Percentiles rank a stretch among this genome's conserved stretches.
Conservation (phyloP, 345 rosid species). For the Ricinus communis region DNA sequence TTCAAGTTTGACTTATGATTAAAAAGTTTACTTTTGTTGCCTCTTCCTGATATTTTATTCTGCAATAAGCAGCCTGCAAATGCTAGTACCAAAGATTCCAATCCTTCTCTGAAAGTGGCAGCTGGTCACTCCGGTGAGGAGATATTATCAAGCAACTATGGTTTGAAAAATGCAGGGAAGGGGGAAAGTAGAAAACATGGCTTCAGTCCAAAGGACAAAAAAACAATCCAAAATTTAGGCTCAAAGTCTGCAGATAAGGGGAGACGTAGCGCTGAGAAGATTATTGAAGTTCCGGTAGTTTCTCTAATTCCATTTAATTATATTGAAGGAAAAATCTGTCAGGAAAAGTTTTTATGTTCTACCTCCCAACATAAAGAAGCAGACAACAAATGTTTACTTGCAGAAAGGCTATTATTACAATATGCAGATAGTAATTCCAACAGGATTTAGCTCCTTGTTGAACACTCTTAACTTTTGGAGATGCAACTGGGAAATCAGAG, state of each 20-base stretch:
- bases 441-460: neutral
- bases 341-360: neutral
- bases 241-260: conserved; percentile 22
- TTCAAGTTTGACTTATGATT: neutral
- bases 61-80: conserved; percentile 28
- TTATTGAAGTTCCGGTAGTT: conserved; percentile 26
- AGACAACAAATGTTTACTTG: neutral
- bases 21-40: conserved; percentile 4
- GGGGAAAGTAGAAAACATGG: conserved; percentile 20
- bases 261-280: conserved; percentile 10
- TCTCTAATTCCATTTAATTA: neutral
- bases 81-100: neutral
- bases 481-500: neutral
- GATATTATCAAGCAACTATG: conserved; percentile 4
- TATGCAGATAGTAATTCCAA: neutral
- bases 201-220: conserved; percentile 16
- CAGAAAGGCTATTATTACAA: neutral
- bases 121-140: conserved; percentile 24
- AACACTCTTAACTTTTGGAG: neutral
- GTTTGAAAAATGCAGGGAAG: conserved; percentile 8
- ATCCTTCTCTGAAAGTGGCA: conserved; percentile 17
- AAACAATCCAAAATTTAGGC: conserved; percentile 16
- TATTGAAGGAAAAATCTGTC: neutral
- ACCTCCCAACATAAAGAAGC: neutral
- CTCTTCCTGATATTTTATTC: conserved; percentile 16